These are phyloP conservation scores for Hagleromyces aurorensis DNA, from an alignment of 805 yeast genomes.

Conservation along the genomic window DNA sequence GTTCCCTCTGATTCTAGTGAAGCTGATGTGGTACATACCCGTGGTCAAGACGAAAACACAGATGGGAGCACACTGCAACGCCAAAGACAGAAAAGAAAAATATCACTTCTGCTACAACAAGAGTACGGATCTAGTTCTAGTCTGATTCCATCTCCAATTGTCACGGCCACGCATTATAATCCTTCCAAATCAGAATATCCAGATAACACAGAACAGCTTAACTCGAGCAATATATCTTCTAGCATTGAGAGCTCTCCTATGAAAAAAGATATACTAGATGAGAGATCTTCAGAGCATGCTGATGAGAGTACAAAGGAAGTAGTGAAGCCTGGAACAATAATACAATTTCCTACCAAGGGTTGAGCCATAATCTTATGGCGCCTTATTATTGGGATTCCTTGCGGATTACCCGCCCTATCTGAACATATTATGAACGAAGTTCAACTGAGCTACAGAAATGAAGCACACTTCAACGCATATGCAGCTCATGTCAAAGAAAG, in stretches of 20 bases:
- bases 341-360: slow-evolving; percentile 14
- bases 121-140: slow-evolving; percentile 30
- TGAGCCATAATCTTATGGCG: no score
- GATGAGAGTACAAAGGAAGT: slow-evolving; percentile 19
- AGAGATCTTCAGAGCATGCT: slow-evolving; percentile 4
- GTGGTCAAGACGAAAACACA: neutral
- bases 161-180: slow-evolving; percentile 2
- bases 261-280: slow-evolving; percentile 8
- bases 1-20: slow-evolving; percentile 26
- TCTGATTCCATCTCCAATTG: slow-evolving; percentile 22
- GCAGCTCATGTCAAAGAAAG: no score
- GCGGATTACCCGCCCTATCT: no score
- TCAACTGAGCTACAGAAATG: no score
- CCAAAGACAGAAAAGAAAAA: slow-evolving; percentile 27
- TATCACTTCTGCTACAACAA: slow-evolving; percentile 27
- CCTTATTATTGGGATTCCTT: no score
- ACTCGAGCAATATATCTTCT: neutral
- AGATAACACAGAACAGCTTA: neutral
- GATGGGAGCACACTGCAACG: slow-evolving; percentile 26
- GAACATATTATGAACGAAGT: no score
- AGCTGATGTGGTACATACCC: slow-evolving; percentile 2
- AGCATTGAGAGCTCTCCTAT: slow-evolving; percentile 19
- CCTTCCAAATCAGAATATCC: no score
- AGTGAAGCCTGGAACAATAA: slow-evolving; percentile 21
- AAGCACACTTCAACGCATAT: no score